These are phyloP conservation scores for Thinopyrum elongatum DNA, from an alignment of 176 grass and related monocot species.

Conservation along the genomic window DNA sequence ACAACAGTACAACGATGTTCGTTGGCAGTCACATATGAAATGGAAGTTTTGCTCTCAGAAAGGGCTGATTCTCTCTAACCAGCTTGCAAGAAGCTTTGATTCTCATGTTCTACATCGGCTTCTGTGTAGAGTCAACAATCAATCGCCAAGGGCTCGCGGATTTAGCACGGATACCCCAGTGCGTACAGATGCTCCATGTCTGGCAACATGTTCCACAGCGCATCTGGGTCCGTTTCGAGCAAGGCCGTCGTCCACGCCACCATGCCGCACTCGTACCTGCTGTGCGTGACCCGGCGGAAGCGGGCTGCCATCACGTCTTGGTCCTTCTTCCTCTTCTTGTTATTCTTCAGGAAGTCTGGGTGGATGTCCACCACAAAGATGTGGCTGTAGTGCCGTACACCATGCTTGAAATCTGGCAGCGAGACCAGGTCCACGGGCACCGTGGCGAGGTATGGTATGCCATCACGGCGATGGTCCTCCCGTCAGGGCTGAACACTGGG, in stretches of 20 bases:
- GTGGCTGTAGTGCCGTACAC: not conserved
- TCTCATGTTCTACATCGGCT: no score
- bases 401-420: not conserved
- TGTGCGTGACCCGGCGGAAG: not conserved
- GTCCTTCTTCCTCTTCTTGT: no score
- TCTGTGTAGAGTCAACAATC: not conserved
- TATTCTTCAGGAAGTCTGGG: not conserved
- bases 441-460: no score
- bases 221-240: not conserved
- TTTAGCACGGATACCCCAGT: not conserved
- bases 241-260: not conserved
- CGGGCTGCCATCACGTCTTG: not conserved
- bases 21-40: no score
- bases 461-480: constrained; percentile 12
- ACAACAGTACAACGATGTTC: no score
- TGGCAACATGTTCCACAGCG: not conserved
- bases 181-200: not conserved
- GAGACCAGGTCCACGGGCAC: constrained; percentile 2
- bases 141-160: not conserved
- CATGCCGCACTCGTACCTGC: not conserved
- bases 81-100: no score
- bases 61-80: no score
- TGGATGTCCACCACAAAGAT: not conserved
- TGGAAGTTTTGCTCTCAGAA: no score
- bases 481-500: constrained; percentile 31